Evolutionary conservation across 1,139 yeast species (phyloP), one percentile per base, ranked within the genome.

Genomic region (Geotrichum reessii): DNA sequence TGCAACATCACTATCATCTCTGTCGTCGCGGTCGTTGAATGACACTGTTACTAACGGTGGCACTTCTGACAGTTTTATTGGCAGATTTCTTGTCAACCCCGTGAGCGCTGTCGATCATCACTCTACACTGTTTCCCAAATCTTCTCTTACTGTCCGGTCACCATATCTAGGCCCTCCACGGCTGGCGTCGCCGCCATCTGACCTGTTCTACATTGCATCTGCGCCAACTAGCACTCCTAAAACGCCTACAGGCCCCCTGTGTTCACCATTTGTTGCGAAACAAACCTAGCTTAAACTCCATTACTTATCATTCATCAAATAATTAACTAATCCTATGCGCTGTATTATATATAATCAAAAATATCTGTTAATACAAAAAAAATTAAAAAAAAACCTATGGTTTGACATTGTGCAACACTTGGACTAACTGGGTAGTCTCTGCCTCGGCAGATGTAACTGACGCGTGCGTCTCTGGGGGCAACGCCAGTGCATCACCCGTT

Each of bases 101-200:
- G 14, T n/a, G 7, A 9, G 22, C 42, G n/a, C 40, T 28, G 31
- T 27, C 27, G 28, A 33, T 14, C 47, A 31, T 22, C 28, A 52
- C 24, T 52, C 54, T 6, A 42, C 48, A 3, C 44, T 52, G 21
- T 40, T 52, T 14, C 37, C 54, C 22, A 42, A 42, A 17, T 52
- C 42, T 2, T 40, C 27, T 25, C 42, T 47, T n/a, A 40, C 40
- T 12, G 21, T 50, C 7, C 47, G 48, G 31, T 40, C 49, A 11
- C 40, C 42, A 9, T 33, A 19, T 12, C 7, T 27, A 14, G 19
- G 37, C 31, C 11, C 17, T 12, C 4, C 31, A 31, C 47, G 3
- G 42, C 53, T 19, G 31, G 53, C 33, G 19, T 47, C 50, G n/a
- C 50, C 50, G 33, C 31, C 50, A 9, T 4, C 31, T 5, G 19